Conservation (phyloP, 2,329 filamentous ascomycete genomes). For the Ophiosphaerella korrae region DNA sequence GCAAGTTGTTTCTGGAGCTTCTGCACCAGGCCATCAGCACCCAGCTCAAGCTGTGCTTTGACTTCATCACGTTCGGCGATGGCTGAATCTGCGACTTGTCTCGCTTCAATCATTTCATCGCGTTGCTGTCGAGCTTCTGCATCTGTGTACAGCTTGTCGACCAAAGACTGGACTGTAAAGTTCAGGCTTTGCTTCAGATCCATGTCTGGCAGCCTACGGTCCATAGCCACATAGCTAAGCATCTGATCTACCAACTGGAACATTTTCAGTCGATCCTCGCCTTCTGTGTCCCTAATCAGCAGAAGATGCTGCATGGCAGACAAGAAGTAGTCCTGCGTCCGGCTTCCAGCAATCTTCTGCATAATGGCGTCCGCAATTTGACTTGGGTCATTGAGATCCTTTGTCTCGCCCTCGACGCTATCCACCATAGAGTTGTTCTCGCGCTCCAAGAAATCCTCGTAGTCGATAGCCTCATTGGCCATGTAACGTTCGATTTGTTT, state of each 20-base stretch:
- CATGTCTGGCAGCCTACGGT: slow-evolving; percentile 91
- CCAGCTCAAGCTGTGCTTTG: slow-evolving; percentile 83
- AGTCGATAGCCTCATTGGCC: slow-evolving; percentile 95
- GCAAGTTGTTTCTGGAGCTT: slow-evolving; percentile 94
- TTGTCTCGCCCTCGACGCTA: slow-evolving; percentile 80
- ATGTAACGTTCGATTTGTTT: slow-evolving; percentile 96
- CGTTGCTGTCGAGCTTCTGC: slow-evolving; percentile 89
- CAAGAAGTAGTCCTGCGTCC: slow-evolving; percentile 92
- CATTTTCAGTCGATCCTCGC: slow-evolving; percentile 89
- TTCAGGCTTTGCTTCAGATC: slow-evolving; percentile 97
- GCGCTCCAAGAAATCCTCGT: slow-evolving; percentile 92
- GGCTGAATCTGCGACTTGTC: slow-evolving; percentile 92
- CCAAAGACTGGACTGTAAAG: slow-evolving; percentile 92
- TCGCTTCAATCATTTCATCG: slow-evolving; percentile 87
- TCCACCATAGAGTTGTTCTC: slow-evolving; percentile 92
- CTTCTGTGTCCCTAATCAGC: slow-evolving; percentile 87
- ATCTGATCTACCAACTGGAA: slow-evolving; percentile 99
- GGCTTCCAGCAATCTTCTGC: slow-evolving; percentile 78
- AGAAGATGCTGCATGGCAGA: slow-evolving; percentile 95
- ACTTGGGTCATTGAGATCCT: slow-evolving; percentile 88
- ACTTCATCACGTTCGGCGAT: slow-evolving; percentile 97
- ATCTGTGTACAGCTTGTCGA: slow-evolving; percentile 96
- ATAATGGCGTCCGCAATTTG: slow-evolving; percentile 96
- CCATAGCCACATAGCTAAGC: slow-evolving; percentile 99
- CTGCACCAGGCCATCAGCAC: slow-evolving; percentile 88